Conservation (phyloP, 2,329 filamentous ascomycete genomes). For the Pseudogymnoascus sp. region DNA sequence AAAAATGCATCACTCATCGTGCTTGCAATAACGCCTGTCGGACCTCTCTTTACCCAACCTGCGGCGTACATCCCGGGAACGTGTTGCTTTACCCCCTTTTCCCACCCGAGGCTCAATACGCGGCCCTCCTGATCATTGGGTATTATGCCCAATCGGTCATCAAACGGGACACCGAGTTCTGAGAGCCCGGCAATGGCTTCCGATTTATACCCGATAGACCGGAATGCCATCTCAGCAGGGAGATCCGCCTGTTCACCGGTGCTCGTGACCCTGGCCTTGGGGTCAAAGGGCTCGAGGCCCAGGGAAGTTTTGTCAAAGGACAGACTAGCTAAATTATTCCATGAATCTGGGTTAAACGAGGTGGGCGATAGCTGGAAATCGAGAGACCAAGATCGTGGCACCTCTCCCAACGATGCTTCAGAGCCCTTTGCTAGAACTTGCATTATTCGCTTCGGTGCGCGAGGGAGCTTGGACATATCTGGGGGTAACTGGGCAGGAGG, state of each 20-base stretch:
- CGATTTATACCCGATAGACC: constrained; percentile 92
- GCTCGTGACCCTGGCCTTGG: constrained; percentile 37
- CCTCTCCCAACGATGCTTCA: constrained; percentile 32
- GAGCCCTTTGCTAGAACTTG: constrained; percentile 75
- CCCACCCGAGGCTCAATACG: constrained; percentile 58
- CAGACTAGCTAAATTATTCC: constrained; percentile 48
- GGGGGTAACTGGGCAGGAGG: constrained; percentile 57
- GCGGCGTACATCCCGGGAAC: constrained; percentile 79
- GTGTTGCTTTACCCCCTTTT: constrained; percentile 57
- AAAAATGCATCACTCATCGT: constrained; percentile 93
- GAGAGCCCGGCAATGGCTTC: constrained; percentile 65
- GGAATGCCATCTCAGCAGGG: constrained; percentile 67
- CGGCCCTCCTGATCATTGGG: constrained; percentile 75
- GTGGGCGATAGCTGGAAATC: constrained; percentile 76
- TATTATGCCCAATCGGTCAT: constrained; percentile 64
- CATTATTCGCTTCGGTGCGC: constrained; percentile 67
- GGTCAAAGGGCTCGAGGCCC: constrained; percentile 44
- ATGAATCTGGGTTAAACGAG: constrained; percentile 41
- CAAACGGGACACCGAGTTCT: constrained; percentile 69
- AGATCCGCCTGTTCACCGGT: constrained; percentile 46
- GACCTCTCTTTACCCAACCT: constrained; percentile 92
- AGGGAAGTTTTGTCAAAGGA: constrained; percentile 57
- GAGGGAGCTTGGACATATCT: constrained; percentile 59
- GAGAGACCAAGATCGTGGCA: constrained; percentile 68
- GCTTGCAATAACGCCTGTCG: constrained; percentile 89